phyloP scores from a whole-genome alignment of 208 protist genomes.

The Novymonas esmeraldas region DNA sequence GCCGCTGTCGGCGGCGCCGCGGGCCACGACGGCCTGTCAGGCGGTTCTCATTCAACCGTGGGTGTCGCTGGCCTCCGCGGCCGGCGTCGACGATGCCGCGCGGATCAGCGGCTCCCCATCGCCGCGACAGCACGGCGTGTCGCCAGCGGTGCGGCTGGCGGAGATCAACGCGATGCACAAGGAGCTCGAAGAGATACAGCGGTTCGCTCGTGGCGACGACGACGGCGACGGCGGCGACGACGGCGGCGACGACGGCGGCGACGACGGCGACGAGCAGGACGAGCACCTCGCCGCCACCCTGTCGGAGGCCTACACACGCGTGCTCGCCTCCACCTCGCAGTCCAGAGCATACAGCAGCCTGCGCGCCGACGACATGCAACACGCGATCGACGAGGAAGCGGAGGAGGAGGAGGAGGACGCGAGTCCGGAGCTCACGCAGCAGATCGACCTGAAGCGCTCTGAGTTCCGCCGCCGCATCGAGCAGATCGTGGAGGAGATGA shows the following conservation, averaged over 20 bases:
- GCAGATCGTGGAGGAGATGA: slow-evolving; percentile 13
- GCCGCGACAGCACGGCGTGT: background rate
- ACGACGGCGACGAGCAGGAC: slow-evolving; percentile 15
- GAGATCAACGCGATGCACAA: slow-evolving; percentile 20
- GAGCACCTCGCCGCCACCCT: slow-evolving; percentile 23
- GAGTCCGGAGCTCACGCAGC: slow-evolving; percentile 3
- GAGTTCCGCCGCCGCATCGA: slow-evolving; percentile 18
- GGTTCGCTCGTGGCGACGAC: slow-evolving; percentile 1
- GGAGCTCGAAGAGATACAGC: slow-evolving; percentile 14
- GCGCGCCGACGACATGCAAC: background rate
- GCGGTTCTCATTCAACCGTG: slow-evolving; percentile 25
- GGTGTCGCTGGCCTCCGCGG: slow-evolving; percentile 7
- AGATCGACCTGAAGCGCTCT: slow-evolving; percentile 25
- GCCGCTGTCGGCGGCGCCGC: background rate
- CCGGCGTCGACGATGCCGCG: background rate
- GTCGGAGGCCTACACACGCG: slow-evolving; percentile 18
- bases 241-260: background rate
- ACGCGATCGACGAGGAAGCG: background rate
- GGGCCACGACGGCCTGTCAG: slow-evolving; percentile 1
- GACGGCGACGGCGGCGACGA: slow-evolving; percentile 1
- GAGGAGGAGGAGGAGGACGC: background rate
- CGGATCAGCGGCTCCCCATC: background rate
- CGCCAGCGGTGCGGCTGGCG: slow-evolving; percentile 2
- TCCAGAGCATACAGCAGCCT: background rate
- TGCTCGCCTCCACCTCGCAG: slow-evolving; percentile 7